Evolutionary conservation across 306 rosid species (phyloP), one percentile per base, ranked within the genome.

Genomic region (Sicyos baderoa): DNA sequence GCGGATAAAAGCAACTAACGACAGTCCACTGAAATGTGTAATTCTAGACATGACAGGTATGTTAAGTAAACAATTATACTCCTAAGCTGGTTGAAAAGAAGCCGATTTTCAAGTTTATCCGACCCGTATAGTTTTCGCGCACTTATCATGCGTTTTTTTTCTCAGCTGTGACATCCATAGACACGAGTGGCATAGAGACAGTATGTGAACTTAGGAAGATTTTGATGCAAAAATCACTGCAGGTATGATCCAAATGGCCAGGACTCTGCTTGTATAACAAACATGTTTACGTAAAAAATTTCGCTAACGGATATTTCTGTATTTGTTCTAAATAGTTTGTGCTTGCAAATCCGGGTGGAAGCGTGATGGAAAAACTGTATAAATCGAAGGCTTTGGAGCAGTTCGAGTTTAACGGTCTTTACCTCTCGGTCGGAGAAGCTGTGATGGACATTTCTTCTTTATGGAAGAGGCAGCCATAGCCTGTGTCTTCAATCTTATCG

Each of bases 11-110:
- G 84, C 82, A 74, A 79, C 74, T 78, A 79, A 84, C 3, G 96
- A 72, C 13, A 79, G 81, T 54, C 7, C 83, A 19, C 51, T 94
- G 70, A 90, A 84, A 84, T 86, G 96, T 75, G 48, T 94, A 72
- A 80, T 94, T 70, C 66, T 94, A 74, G 97, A 90, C 84, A 88
- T 94, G 96, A 90, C 97, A 81, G 99, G 99, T 80, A 78, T 0
- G 12, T 16, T 70, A 15, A 13, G 53, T 7, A 40, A 53, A 40
- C 50, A 49, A 47, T 44, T 66, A 6, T 21, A 66, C 45, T 37
- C 9, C 44, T 37, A 37, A 59, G 45, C 47, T 3, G 17, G 25
- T 64, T 42, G 25, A 64, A 63, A 42, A 45, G 54, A 45, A 58
- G 35, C 54, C 21, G 47, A 7, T 19, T 7, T 23, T 56, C 5